phyloP scores from a whole-genome alignment of 2,329 filamentous ascomycete genomes.

The Sporothrix pseudoabietina region DNA sequence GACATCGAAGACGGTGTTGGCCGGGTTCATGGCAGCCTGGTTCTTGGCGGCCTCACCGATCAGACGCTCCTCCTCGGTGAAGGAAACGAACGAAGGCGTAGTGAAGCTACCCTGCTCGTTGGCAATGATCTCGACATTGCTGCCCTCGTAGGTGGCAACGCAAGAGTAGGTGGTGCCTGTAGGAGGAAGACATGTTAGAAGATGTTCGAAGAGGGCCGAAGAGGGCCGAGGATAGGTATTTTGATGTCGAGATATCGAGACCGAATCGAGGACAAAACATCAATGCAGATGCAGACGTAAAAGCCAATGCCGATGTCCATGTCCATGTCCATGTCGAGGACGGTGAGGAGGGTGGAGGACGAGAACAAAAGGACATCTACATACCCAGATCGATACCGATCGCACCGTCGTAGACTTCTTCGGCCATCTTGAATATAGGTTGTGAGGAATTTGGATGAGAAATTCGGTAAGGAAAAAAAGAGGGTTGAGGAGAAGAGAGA shows the following conservation, averaged over 20 bases:
- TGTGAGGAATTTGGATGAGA: slow-evolving; percentile 20
- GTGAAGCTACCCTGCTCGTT: slow-evolving; percentile 99
- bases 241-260: slow-evolving; percentile 10
- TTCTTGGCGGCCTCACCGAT: slow-evolving; percentile 99
- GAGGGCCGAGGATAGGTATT: background rate
- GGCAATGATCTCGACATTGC: slow-evolving; percentile 99
- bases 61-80: slow-evolving; percentile 97
- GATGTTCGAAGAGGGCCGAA: background rate
- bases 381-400: slow-evolving; percentile 99
- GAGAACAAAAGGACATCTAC: slow-evolving; percentile 42
- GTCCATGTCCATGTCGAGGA: background rate
- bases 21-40: slow-evolving; percentile 99
- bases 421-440: slow-evolving; percentile 69
- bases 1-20: slow-evolving; percentile 98
- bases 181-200: slow-evolving; percentile 16
- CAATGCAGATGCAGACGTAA: background rate
- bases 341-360: slow-evolving; percentile 16
- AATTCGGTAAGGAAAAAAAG: slow-evolving; percentile 23
- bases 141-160: slow-evolving; percentile 98
- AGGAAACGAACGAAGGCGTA: slow-evolving; percentile 98
- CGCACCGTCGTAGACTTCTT: slow-evolving; percentile 99
- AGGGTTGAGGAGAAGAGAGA: slow-evolving; percentile 14
- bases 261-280: background rate
- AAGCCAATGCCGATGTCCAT: background rate
- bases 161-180: slow-evolving; percentile 99